phyloP scores from a whole-genome alignment of 2,329 filamentous ascomycete genomes.

The Geosmithia flava region DNA sequence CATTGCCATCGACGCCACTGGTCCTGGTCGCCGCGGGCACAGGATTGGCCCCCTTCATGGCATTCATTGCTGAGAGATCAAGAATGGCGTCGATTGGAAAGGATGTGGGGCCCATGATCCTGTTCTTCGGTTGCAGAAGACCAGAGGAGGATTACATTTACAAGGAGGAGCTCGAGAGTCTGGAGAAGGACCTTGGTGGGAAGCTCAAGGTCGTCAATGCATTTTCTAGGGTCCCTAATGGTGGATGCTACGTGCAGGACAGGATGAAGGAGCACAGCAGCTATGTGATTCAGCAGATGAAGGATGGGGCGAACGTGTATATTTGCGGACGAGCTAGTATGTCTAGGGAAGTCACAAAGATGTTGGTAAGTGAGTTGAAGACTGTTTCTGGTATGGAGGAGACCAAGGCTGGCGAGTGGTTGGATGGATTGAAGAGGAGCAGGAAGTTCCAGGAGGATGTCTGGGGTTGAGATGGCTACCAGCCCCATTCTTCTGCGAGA shows the following conservation, averaged over 20 bases:
- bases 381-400: background rate
- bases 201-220: background rate
- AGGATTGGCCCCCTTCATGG: constrained; percentile 25
- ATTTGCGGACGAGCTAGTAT: constrained; percentile 1
- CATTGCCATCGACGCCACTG: constrained; percentile 23
- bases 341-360: background rate
- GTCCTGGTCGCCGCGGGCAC: constrained; percentile 1
- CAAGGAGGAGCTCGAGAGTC: background rate
- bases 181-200: background rate
- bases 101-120: constrained; percentile 3
- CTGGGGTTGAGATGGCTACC: background rate
- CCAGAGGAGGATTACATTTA: background rate
- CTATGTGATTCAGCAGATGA: background rate
- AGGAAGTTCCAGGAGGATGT: constrained; percentile 1
- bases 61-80: constrained; percentile 6
- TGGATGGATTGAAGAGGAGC: constrained; percentile 1
- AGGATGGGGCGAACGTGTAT: background rate
- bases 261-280: background rate
- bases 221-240: too few relatives aligned
- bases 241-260: constrained; percentile 2
- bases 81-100: constrained; percentile 3
- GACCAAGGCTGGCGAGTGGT: background rate
- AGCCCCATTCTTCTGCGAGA: too few relatives aligned
- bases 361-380: too few relatives aligned
- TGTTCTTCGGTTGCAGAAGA: constrained; percentile 9